Percentiles rank a stretch among this genome's conserved stretches.
Conservation (phyloP, 305 asterid species). For the Fraxinus floribunda region DNA sequence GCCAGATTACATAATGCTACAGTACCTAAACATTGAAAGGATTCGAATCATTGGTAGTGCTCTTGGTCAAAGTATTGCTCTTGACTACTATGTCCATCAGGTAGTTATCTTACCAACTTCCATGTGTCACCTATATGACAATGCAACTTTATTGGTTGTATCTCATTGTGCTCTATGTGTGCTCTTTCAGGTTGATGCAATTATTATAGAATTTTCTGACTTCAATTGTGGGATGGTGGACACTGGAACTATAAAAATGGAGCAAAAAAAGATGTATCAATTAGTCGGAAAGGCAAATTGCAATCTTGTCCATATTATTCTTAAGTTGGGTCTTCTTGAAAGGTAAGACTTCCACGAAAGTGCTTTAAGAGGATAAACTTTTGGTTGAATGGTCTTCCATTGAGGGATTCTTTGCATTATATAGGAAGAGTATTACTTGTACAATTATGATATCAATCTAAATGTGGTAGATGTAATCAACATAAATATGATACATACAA, state of each 20-base stretch:
- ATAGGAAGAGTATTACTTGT: no score
- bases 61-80: conserved; percentile 94
- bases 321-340: not conserved
- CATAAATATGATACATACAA: no score
- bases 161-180: not conserved
- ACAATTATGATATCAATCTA: no score
- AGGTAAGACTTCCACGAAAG: not conserved
- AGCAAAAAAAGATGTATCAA: not conserved
- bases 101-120: conserved; percentile 35
- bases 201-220: not conserved
- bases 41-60: conserved; percentile 92
- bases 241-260: not conserved
- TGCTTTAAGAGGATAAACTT: no score
- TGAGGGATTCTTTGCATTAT: no score
- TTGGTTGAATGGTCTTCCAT: no score
- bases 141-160: not conserved
- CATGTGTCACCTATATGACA: not conserved
- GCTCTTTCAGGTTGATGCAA: conserved; percentile 51
- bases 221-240: not conserved
- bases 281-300: not conserved
- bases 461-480: no score
- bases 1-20: conserved; percentile 72
- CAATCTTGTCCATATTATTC: no score
- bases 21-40: conserved; percentile 66
- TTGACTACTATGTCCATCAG: conserved; percentile 90